A percentile compares a stretch with the other conserved stretches of the same genome.
Conservation (phyloP, 2,329 filamentous ascomycete species). For the Pseudogymnoascus destructans region DNA sequence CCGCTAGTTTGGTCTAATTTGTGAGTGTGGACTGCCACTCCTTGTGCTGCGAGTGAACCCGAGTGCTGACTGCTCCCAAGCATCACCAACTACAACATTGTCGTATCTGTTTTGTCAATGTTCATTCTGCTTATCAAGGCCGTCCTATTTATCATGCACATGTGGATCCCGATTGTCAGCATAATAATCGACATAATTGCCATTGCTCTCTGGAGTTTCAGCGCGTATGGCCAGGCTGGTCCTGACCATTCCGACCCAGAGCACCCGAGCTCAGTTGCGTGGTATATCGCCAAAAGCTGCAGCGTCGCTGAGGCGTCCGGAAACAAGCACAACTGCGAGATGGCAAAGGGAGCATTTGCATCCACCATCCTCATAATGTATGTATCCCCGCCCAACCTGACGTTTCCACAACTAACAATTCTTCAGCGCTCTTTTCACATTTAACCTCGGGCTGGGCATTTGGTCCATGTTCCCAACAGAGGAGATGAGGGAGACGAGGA, state of each 20-base stretch:
- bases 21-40: constrained; percentile 36
- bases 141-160: constrained; percentile 55
- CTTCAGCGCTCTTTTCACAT: constrained; percentile 43
- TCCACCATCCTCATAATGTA: constrained; percentile 56
- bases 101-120: constrained; percentile 61
- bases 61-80: constrained; percentile 31
- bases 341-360: constrained; percentile 56
- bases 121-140: constrained; percentile 63
- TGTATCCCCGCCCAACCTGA: constrained; percentile 26
- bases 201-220: constrained; percentile 49
- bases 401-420: constrained; percentile 10
- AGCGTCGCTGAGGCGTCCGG: constrained; percentile 40
- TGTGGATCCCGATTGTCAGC: constrained; percentile 55
- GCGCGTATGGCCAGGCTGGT: constrained; percentile 57
- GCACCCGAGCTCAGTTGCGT: constrained; percentile 49
- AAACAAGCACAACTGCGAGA: constrained; percentile 46
- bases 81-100: constrained; percentile 62
- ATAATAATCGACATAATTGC: constrained; percentile 44
- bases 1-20: constrained; percentile 61
- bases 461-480: constrained; percentile 37
- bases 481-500: constrained; percentile 1
- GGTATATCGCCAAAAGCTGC: constrained; percentile 66
- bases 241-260: constrained; percentile 57
- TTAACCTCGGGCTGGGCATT: constrained; percentile 45
- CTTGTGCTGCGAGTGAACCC: constrained; percentile 10